Evolutionary conservation across 106 monocot species (phyloP), one percentile per base, ranked within the genome.

Genomic region (Alisma plantagoaquatica): DNA sequence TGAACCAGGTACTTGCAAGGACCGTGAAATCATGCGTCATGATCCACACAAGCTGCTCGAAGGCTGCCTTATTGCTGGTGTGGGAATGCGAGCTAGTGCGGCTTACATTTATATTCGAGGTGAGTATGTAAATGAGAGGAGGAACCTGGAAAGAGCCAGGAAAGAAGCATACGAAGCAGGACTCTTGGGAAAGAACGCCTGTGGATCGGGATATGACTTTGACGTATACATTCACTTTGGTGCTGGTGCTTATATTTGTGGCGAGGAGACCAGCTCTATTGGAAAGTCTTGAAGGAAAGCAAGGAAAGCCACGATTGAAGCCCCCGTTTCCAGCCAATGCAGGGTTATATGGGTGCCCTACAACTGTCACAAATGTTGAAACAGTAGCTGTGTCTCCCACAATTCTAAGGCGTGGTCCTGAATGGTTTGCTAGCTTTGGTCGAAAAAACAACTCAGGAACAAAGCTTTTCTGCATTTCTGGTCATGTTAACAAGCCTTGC

Each of bases 371-470:
- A 33, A 83, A 83, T 31, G 82, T 83, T 12, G 82, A 83, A 56
- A 83, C 82, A 19, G 82, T 83, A 5, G 77, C 82, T 14, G 82
- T 83, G 12, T 83, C 82, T 54, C 77, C 82, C 23, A 74, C 77
- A 16, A 83, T 77, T 54, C 38, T 83, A 3, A 77, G 77, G 61
- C 60, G 77, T 20, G 82, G 82, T 10, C 82, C 82, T 31, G 82
- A 83, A 65, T 83, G 82, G 77, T 83, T 83, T 59, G 69, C 82
- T 26, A 83, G 82, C 49, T 83, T 83, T 63, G 82, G 82, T 1
- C 65, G 77, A 46, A 83, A 83, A 53, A 83, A 77, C 47, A 83
- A 83, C 32, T 74, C 82, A 1, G 77, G 82, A 12, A 83, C 77
- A 10, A 77, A 83, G 30, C 61, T 83, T 1, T 77, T 66, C 46